A percentile compares a stretch with the other conserved stretches of the same genome.
phyloP scores from a whole-genome alignment of 2,329 filamentous ascomycete species.

The Microsporum audouinii region DNA sequence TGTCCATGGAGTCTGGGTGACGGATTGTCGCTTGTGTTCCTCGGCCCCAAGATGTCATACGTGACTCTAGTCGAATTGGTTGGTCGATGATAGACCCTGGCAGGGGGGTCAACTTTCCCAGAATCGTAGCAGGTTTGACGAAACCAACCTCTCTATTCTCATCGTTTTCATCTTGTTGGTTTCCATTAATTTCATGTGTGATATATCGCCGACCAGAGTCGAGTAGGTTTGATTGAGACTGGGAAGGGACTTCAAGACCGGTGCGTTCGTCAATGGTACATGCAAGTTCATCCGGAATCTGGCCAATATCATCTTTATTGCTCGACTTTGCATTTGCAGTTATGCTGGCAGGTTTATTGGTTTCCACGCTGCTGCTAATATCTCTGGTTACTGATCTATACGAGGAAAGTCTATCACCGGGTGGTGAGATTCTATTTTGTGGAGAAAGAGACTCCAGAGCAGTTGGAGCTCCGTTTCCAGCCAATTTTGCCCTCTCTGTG shows the following conservation, averaged over 20 bases:
- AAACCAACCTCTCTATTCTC: slow-evolving; percentile 15
- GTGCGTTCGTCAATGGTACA: slow-evolving; percentile 35
- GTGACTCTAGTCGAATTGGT: slow-evolving; percentile 53
- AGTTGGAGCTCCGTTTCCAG: too few species aligned
- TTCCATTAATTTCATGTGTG: neutral
- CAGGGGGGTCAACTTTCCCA: slow-evolving; percentile 57
- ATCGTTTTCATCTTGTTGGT: neutral
- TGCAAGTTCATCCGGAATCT: slow-evolving; percentile 24
- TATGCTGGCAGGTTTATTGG: neutral
- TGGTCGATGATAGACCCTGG: slow-evolving; percentile 54
- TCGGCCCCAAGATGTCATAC: slow-evolving; percentile 68
- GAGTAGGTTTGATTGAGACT: neutral
- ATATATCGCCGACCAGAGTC: neutral
- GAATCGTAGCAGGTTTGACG: slow-evolving; percentile 29
- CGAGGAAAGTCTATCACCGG: neutral
- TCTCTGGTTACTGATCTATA: neutral
- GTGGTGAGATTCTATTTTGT: neutral
- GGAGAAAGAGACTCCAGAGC: neutral
- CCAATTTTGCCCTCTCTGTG: neutral
- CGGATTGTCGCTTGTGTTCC: slow-evolving; percentile 55
- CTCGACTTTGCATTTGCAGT: neutral
- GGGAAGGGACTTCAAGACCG: slow-evolving; percentile 21
- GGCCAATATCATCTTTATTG: neutral
- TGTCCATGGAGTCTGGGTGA: slow-evolving; percentile 53
- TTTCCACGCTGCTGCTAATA: neutral